Percentiles rank a stretch among this genome's conserved stretches.
Evolutionary conservation across 768 basidiomycete genomes (phyloP).

Genomic region (Macrolepiota fuliginosa): DNA sequence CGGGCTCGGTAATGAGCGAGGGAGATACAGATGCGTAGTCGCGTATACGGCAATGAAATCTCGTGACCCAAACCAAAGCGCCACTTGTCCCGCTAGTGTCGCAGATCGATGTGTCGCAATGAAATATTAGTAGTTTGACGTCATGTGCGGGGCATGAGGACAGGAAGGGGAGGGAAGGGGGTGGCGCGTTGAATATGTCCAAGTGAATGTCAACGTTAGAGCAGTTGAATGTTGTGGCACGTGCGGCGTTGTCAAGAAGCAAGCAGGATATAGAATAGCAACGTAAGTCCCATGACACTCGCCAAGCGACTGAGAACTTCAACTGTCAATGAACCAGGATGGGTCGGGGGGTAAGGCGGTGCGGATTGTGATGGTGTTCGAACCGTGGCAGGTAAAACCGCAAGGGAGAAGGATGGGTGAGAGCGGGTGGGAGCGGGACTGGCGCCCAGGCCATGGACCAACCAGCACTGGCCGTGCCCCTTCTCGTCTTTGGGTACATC

Average conservation of each 20-base stretch:
- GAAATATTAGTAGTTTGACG: too few species aligned
- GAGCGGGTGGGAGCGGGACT: background rate
- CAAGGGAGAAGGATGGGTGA: background rate
- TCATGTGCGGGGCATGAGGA: too few species aligned
- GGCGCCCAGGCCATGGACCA: background rate
- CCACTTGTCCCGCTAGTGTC: too few species aligned
- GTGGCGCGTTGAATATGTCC: too few species aligned
- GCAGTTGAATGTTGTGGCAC: background rate
- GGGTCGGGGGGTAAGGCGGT: background rate
- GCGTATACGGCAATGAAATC: too few species aligned
- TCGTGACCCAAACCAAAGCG: too few species aligned
- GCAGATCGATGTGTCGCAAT: too few species aligned
- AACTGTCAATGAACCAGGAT: background rate
- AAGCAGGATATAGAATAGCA: constrained; percentile 17
- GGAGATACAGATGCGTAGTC: too few species aligned
- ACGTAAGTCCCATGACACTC: constrained; percentile 8
- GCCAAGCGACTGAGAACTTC: background rate
- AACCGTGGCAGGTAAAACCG: background rate
- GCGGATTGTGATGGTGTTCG: background rate
- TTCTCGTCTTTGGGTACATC: background rate
- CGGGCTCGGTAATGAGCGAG: too few species aligned
- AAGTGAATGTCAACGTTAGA: background rate
- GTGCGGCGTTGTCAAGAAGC: constrained; percentile 32
- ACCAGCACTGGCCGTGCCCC: background rate
- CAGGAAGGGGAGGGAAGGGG: too few species aligned